A percentile compares a stretch with the other conserved stretches of the same genome.
Conservation (phyloP, 2,329 filamentous ascomycete species). For the Dryadomyces sulphureus region DNA sequence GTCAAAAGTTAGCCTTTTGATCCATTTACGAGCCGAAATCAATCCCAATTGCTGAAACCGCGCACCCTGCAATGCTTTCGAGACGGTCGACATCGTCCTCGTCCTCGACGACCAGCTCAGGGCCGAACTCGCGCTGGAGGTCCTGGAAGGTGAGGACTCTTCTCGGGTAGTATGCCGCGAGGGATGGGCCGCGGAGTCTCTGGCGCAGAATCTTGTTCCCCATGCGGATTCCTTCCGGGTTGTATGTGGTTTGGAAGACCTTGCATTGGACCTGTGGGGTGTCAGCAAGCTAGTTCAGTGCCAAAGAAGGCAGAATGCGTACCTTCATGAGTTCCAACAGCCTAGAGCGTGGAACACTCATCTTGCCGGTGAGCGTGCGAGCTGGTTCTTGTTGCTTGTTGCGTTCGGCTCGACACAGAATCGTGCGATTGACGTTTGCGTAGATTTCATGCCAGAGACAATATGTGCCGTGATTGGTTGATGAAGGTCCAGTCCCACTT, state of each 20-base stretch:
- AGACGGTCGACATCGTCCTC: conserved; percentile 67
- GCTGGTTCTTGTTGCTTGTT: background rate
- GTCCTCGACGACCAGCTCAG: conserved; percentile 54
- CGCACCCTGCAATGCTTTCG: conserved; percentile 55
- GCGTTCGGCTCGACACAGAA: background rate
- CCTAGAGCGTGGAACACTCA: conserved; percentile 47
- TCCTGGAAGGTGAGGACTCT: conserved; percentile 58
- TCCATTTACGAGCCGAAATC: background rate
- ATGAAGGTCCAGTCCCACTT: background rate
- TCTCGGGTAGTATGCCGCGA: conserved; percentile 81
- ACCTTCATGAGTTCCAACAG: conserved; percentile 69
- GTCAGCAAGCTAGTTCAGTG: background rate
- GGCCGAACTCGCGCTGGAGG: conserved; percentile 52
- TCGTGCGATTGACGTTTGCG: background rate
- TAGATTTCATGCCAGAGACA: background rate
- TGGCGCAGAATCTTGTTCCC: conserved; percentile 90
- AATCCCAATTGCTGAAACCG: conserved; percentile 2
- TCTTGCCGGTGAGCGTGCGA: conserved; percentile 23
- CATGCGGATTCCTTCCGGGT: conserved; percentile 65
- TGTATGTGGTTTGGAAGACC: conserved; percentile 83
- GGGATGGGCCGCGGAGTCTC: conserved; percentile 65
- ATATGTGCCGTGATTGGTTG: background rate
- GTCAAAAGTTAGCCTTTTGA: conserved; percentile 8
- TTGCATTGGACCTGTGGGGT: conserved; percentile 62
- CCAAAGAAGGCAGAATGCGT: conserved; percentile 6